These are phyloP conservation scores for Thermothelomyces thermophilus DNA, from an alignment of 2,329 filamentous ascomycete genomes.

Conservation along the genomic window DNA sequence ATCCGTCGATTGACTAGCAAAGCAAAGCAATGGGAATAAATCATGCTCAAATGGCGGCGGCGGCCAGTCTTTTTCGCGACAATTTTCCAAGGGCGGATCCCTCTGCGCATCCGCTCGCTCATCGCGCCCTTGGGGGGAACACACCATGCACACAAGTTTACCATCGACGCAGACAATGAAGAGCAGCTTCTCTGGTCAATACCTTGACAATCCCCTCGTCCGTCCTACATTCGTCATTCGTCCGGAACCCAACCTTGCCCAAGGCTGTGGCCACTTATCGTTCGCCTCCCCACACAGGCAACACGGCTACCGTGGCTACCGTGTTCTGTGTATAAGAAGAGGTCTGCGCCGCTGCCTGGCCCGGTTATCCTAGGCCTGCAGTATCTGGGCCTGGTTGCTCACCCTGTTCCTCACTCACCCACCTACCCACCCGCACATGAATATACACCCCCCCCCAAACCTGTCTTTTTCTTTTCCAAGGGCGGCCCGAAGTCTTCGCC, in stretches of 20 bases:
- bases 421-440: too few species aligned
- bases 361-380: background rate
- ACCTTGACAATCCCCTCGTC: background rate
- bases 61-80: slow-evolving; percentile 3
- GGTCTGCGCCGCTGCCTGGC: slow-evolving; percentile 12
- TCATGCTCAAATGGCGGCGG: slow-evolving; percentile 17
- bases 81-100: background rate
- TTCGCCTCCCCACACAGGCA: too few species aligned
- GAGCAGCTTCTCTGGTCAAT: background rate
- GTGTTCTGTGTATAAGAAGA: too few species aligned
- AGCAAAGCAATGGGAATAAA: background rate
- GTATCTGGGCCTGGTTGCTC: background rate
- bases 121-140: background rate
- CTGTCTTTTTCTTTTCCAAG: background rate
- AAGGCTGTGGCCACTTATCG: slow-evolving; percentile 7
- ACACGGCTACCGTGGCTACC: background rate
- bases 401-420: background rate
- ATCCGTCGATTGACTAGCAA: background rate
- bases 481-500: background rate
- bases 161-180: background rate
- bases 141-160: background rate
- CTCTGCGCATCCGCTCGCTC: background rate
- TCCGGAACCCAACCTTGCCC: background rate
- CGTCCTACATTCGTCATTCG: background rate
- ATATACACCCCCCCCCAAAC: too few species aligned